Base-by-base conservation (phyloP, 495 filamentous ascomycete genomes). In the Viridothelium virens region DNA sequence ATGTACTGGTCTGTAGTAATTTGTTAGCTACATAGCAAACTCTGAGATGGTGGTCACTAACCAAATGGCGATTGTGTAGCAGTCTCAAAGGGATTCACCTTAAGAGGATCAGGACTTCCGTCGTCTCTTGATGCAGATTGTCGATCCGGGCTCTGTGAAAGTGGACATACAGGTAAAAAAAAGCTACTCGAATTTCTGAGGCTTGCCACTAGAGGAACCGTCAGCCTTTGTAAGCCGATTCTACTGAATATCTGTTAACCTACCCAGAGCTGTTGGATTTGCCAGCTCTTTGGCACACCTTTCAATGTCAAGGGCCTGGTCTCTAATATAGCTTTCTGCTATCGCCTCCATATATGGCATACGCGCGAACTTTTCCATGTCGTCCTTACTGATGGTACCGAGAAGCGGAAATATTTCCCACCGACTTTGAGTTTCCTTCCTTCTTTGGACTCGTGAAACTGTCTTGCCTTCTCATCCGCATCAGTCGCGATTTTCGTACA, bases 291-390 rank as follows among this genome's bases (percentile, higher is more conserved):
- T 53, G 16, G 48, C 48, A 53, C 48, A 53, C n/a, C n/a, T 53
- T 53, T 53, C 48, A 53, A 53, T 53, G 48, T 53, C 48, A 53
- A 14, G 5, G 18, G 11, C 48, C n/a, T 53, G 48, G 18, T 53
- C n/a, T 18, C 48, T 53, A n/a, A 53, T 18, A n/a, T 53, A 2
- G 48, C 48, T 53, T 53, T n/a, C 48, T 53, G 48, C n/a, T 14
- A 53, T 53, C n/a, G 48, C 48, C 18, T 53, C 48, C 48, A 53
- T 53, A 25, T 53, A 53, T 18, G 48, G 48, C 48, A 53, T 53
- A n/a, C 48, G 48, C 48, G 11, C n/a, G 48, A 53, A 53, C 5
- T 53, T 53, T 11, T 53, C 48, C 48, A 53, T 53, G 16, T 53
- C 48, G 16, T 53, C 48, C 18, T 53, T 53, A 18, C 48, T 18